A percentile compares a stretch with the other conserved stretches of the same genome.
Evolutionary conservation across 176 grass and related monocot genomes (phyloP).

Genomic region (Panicum miliaceum): DNA sequence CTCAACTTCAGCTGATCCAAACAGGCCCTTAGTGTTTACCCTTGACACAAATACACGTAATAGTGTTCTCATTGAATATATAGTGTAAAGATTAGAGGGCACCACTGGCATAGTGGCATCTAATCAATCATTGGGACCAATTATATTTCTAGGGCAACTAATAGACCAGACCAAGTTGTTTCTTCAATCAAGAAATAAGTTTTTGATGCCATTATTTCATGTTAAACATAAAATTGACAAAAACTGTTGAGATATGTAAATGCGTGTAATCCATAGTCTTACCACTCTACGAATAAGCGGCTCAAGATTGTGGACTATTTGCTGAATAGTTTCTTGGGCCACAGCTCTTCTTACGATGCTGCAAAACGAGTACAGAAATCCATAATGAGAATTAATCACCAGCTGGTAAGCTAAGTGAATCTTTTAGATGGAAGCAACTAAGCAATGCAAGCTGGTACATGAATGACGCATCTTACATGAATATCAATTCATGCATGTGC

Average conservation of each 20-base stretch:
- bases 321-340: conserved; percentile 32
- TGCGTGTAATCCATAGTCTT: not conserved
- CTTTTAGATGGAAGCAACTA: not conserved
- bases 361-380: not conserved
- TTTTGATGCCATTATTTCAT: conserved; percentile 27
- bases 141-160: not conserved
- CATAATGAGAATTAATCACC: not conserved
- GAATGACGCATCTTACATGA: not conserved
- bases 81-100: not conserved
- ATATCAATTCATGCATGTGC: not conserved
- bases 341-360: conserved; percentile 42
- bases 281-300: conserved; percentile 49
- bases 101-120: not conserved
- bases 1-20: too few species aligned
- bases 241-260: not conserved
- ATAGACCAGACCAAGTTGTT: not conserved
- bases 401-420: not conserved
- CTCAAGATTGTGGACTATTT: conserved; percentile 38
- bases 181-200: not conserved
- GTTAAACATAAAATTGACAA: not conserved
- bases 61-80: not conserved
- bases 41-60: not conserved
- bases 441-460: too few species aligned
- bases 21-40: not conserved
- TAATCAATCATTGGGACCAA: not conserved